These are phyloP conservation scores for Exserohilum turcica DNA, from an alignment of 2,329 filamentous ascomycete species.

Conservation along the genomic window DNA sequence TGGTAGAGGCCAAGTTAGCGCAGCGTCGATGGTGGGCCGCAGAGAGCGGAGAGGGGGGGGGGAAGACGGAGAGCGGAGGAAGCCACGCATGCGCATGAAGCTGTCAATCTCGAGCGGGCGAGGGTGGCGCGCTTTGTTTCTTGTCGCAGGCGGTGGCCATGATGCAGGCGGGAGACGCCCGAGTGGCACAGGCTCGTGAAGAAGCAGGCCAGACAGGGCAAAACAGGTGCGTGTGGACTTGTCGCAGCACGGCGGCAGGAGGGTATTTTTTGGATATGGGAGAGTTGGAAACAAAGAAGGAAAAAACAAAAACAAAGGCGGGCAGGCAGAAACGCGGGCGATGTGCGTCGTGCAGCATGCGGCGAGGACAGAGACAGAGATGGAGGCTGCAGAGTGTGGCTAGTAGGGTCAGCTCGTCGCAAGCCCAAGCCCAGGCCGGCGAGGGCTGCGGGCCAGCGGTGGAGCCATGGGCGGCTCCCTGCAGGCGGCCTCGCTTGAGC, in stretches of 20 bases:
- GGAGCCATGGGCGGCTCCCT: slow-evolving; percentile 16
- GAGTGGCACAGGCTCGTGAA: background rate
- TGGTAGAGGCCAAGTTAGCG: background rate
- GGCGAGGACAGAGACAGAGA: too few relatives aligned
- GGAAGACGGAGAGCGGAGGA: background rate
- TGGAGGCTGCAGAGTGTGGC: background rate
- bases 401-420: slow-evolving; percentile 3
- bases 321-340: background rate
- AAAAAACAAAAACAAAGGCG: background rate
- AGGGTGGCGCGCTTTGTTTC: background rate
- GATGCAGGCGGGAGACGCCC: background rate
- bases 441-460: slow-evolving; percentile 3
- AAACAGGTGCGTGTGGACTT: background rate
- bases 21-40: background rate
- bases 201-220: background rate
- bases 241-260: background rate
- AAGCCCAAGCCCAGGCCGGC: background rate
- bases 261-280: background rate
- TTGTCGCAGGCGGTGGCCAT: slow-evolving; percentile 4
- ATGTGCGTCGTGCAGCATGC: slow-evolving; percentile 9
- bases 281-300: background rate
- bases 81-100: background rate
- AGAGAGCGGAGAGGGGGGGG: background rate
- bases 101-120: background rate
- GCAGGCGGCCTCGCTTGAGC: slow-evolving; percentile 14